These are phyloP conservation scores for Collybiopsis confluens DNA, from an alignment of 768 basidiomycete species.

Conservation along the genomic window DNA sequence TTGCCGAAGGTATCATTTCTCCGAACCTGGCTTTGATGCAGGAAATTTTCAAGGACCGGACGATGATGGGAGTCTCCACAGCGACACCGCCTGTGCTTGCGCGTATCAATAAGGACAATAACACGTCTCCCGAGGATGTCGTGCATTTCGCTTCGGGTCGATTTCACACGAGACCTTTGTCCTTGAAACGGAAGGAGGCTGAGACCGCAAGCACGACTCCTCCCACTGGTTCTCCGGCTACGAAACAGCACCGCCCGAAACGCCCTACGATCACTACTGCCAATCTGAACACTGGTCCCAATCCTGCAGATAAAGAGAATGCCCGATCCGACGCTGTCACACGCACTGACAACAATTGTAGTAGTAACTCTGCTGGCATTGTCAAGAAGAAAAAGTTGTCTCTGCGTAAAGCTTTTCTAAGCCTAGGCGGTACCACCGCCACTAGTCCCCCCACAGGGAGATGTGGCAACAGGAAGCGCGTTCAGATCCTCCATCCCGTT, in stretches of 20 bases:
- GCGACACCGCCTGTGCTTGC: background rate
- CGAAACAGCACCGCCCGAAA: slow-evolving; percentile 13
- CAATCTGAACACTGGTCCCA: slow-evolving; percentile 8
- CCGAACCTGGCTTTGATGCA: slow-evolving; percentile 11
- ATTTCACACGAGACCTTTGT: slow-evolving; percentile 1
- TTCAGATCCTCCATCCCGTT: slow-evolving; percentile 45
- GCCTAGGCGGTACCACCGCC: too few species aligned
- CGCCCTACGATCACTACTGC: slow-evolving; percentile 15
- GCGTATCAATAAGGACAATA: background rate
- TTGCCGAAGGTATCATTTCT: background rate
- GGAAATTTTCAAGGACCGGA: slow-evolving; percentile 4
- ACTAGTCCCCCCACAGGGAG: too few species aligned
- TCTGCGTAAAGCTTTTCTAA: slow-evolving; percentile 28
- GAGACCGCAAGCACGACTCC: too few species aligned
- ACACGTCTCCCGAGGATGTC: background rate
- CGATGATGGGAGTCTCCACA: slow-evolving; percentile 1
- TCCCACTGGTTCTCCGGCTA: too few species aligned
- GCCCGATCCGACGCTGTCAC: slow-evolving; percentile 13
- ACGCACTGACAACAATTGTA: too few species aligned
- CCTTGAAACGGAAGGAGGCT: background rate
- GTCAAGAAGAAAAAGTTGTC: slow-evolving; percentile 46
- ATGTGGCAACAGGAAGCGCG: slow-evolving; percentile 21
- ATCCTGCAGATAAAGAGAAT: slow-evolving; percentile 57
- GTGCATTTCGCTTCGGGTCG: too few species aligned
- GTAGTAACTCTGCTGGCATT: too few species aligned